Base-by-base conservation (phyloP, 2,329 filamentous ascomycete species). In the Penicillium freii region DNA sequence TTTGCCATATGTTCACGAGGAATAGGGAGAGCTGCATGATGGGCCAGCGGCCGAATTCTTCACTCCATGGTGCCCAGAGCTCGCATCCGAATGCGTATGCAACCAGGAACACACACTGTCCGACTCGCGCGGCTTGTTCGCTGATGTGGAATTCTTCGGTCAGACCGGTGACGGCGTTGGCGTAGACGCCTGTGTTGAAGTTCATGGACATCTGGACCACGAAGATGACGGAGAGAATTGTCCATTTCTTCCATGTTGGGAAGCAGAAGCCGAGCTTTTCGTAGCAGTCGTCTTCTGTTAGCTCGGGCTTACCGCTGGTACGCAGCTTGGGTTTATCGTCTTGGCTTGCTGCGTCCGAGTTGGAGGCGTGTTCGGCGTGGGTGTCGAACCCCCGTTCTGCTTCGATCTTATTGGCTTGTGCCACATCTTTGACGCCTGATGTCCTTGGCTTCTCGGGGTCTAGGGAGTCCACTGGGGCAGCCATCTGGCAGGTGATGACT, bases 81-180 rank as follows among this genome's bases (percentile, higher is more conserved):
- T 94, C 90, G 71, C 91, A 94, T 19, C 91, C 90, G 70, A 94
- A 92, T 39, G 90, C 90, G 70, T 95, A 94, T 1, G 86, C 75
- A 48, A 94, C 81, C 33, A 95, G 76, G 75, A 92, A 94, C 60
- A 91, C 84, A 75, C 88, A 87, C 58, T 89, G 88, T 66, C 90
- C 90, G 50, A 84, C 82, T 57, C 89, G 83, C 4, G 87, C 89
- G 1, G 83, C 84, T 72, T 91, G 88, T 10, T 78, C 77, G 62
- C 85, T 87, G 60, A 93, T 86, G 44, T 77, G 61, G 64, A 90
- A 94, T 59, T 91, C 80, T 21, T 86, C 76, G 0, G 82, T 76
- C 51, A 91, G 86, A n/a, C 86, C 86, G 0, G 73, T 71, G n/a
- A 89, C 78, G 29, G 83, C 87, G 64, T 89, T 89, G 46, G 87